Base-by-base conservation (phyloP, 805 yeast species). In the Nakazawaea anatomiae region DNA sequence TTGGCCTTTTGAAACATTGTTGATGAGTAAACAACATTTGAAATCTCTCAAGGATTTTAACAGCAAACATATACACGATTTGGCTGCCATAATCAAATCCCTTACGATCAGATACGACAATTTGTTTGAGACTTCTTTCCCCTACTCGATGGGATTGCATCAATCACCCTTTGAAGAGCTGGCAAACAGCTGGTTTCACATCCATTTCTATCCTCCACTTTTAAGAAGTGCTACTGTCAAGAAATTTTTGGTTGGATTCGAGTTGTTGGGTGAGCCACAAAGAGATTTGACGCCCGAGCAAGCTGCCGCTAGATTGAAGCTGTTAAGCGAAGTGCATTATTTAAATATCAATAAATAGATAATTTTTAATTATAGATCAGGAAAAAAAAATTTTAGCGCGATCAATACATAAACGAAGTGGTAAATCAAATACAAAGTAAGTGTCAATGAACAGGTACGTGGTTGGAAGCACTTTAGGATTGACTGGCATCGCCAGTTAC, bases 141-240 rank as follows among this genome's bases (percentile, higher is more conserved):
- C 91, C 2, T 86, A 85, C 66, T 84, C 89, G 0, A 85, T 86
- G 91, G 92, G 92, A 12, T 65, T 86, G 14, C 92, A 85, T 65
- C 92, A 86, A 66, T 85, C 89, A 7, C 87, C 87, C 43, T 70
- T 83, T 38, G 76, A 70, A 44, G 74, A 73, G 50, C 58, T 76
- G 14, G 62, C 67, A 18, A 63, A 71, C 31, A 72, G 79, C 72
- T 80, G 79, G 70, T 80, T 86, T 64, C 87, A 85, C 58, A 79
- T 85, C 76, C 89, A 85, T 65, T 85, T 85, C 67, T 85, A 86
- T 62, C 91, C 92, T 42, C 92, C 92, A 6, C 71, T 85, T 56
- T 72, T 85, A 58, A 73, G 91, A 54, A 79, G 86, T 8, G 89
- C 92, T 14, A 80, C 89, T 0, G 89, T 85, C 11, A 77, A 82